phyloP scores from a whole-genome alignment of 2,329 filamentous ascomycete species.

The Xylaria sp. region DNA sequence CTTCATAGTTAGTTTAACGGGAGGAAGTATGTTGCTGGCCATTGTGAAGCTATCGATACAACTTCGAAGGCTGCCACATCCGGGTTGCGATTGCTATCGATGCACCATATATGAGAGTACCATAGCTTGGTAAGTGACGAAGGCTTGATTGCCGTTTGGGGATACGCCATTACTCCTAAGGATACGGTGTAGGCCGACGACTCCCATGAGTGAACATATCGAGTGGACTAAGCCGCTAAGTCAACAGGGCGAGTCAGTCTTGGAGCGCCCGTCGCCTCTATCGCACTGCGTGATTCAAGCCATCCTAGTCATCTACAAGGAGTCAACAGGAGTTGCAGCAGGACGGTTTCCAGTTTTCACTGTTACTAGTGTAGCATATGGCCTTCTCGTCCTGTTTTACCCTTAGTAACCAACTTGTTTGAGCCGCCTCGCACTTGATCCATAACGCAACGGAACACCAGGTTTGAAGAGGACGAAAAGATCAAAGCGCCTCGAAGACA shows the following conservation, averaged over 20 bases:
- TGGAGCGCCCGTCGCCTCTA: neutral
- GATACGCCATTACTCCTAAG: neutral
- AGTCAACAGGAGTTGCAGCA: conserved; percentile 18
- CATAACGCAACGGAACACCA: conserved; percentile 11
- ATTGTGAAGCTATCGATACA: neutral
- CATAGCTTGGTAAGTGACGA: conserved; percentile 2
- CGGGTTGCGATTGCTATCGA: neutral
- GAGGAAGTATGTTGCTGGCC: neutral
- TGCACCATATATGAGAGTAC: neutral
- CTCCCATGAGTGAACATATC: neutral
- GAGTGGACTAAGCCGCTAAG: conserved; percentile 4
- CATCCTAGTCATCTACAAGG: conserved; percentile 5
- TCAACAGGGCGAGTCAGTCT: conserved; percentile 19
- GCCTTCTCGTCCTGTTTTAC: conserved; percentile 2
- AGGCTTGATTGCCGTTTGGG: neutral
- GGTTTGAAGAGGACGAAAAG: conserved; percentile 1
- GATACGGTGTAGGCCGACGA: neutral
- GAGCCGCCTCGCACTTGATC: conserved; percentile 13
- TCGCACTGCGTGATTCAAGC: conserved; percentile 3
- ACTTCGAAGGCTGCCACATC: neutral
- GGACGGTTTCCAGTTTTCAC: neutral
- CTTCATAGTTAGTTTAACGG: neutral
- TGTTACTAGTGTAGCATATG: conserved; percentile 6
- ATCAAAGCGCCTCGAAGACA: conserved; percentile 12
- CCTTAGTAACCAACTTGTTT: neutral